Conservation (phyloP, 805 yeast genomes). For the Kuraishia capsulata region DNA sequence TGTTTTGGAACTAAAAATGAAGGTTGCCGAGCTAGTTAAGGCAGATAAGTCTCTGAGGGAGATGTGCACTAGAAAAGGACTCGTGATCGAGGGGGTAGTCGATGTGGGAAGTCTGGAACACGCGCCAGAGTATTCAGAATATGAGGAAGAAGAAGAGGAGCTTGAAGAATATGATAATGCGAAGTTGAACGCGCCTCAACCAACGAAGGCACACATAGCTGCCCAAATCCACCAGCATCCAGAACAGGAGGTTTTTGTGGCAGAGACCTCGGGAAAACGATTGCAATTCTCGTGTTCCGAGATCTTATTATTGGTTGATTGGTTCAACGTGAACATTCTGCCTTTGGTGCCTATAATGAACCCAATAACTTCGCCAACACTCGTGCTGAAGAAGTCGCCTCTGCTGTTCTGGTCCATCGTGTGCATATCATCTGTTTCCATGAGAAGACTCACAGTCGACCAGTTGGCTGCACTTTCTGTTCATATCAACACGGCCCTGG, state of each 20-base stretch:
- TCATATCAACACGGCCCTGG: constrained; percentile 7
- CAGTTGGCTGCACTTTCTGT: neutral
- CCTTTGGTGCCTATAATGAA: constrained; percentile 16
- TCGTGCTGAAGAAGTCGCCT: constrained; percentile 10
- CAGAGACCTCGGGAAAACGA: constrained; percentile 5
- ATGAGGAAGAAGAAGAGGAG: constrained; percentile 5
- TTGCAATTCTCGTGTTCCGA: constrained; percentile 7
- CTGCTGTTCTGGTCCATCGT: constrained; percentile 22
- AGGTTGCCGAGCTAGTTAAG: constrained; percentile 18
- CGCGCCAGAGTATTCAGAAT: too few relatives aligned
- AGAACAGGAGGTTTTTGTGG: constrained; percentile 3
- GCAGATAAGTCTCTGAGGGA: constrained; percentile 15
- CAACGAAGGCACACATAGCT: constrained; percentile 9
- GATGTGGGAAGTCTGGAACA: constrained; percentile 10
- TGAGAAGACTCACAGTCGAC: neutral
- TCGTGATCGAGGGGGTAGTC: constrained; percentile 20
- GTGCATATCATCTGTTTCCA: neutral
- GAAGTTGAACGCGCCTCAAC: neutral
- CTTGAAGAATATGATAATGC: neutral
- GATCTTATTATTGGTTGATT: constrained; percentile 6
- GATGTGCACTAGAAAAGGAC: constrained; percentile 15
- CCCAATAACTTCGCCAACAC: constrained; percentile 12
- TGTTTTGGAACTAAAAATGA: constrained; percentile 18
- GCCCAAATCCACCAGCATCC: constrained; percentile 2
- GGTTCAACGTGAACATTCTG: constrained; percentile 13